Base-by-base conservation (phyloP, 176 grass and related monocot species). In the Cenchrus purpureus region DNA sequence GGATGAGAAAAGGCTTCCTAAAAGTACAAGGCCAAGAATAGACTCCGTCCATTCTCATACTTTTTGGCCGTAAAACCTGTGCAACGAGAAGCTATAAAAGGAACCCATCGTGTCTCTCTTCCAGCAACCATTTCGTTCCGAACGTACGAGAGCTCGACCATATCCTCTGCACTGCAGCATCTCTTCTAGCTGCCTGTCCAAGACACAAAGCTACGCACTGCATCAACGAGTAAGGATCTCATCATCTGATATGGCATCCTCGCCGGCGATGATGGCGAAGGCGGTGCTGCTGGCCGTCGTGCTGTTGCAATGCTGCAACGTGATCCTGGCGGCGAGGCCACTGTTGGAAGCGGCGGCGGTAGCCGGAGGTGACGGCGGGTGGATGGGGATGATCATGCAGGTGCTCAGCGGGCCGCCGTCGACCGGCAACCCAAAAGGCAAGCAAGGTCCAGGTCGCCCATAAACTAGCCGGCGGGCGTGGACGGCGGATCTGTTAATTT, bases 271-370 rank as follows among this genome's bases (percentile, higher is more conserved):
- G 29, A 81, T 16, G 32, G 32, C 32, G 50, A 68, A n/a, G 66
- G 65, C 20, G 51, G 51, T 8, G n/a, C 12, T 71, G 40, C 34
- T 82, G 13, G 79, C 66, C 8, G n/a, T 71, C 20, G 11, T 75
- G 60, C 20, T 60, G 46, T 55, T 84, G 48, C 82, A 84, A 17
- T 84, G 71, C 71, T 66, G 60, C 48, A 17, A 44, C 31, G 71
- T 7, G 71, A 65, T 65, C 71, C 60, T 76, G 48, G 48, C 71
- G 32, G 71, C 82, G 48, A 84, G 82, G 60, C 71, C 48, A 19
- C 2, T 84, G 71, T 13, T 55, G 78, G 63, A 55, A 25, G 67
- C 29, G 4, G 8, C 79, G 16, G 25, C 48, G 13, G 10, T 8
- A 9, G 20, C 52, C 4, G 66, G 1, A n/a, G 56, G 3, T 0